phyloP scores from a whole-genome alignment of 768 basidiomycete genomes.

The Termitomyces sp. region DNA sequence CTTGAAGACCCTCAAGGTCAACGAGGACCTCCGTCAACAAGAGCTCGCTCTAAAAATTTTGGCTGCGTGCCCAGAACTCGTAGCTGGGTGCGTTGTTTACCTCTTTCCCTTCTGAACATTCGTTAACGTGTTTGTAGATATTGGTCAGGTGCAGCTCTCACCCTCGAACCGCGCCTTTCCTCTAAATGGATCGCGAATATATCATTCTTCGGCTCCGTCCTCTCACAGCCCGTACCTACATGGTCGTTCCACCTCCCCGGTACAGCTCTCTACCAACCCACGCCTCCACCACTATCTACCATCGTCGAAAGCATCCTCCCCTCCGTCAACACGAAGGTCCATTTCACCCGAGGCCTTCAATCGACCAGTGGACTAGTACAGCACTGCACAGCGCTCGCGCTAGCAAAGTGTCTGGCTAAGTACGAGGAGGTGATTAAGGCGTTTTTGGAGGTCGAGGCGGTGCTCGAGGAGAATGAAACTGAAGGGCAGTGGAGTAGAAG shows the following conservation, averaged over 20 bases:
- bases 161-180: constrained; percentile 83
- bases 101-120: constrained; percentile 1
- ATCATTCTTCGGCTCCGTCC: constrained; percentile 73
- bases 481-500: constrained; percentile 75
- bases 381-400: constrained; percentile 77
- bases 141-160: constrained; percentile 66
- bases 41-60: constrained; percentile 81
- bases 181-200: constrained; percentile 92
- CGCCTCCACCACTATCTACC: constrained; percentile 69
- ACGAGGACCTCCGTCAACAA: constrained; percentile 84
- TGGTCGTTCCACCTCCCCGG: constrained; percentile 57
- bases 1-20: constrained; percentile 75
- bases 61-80: constrained; percentile 82
- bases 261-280: constrained; percentile 54
- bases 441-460: constrained; percentile 47
- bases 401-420: constrained; percentile 77
- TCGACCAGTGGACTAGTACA: constrained; percentile 74
- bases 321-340: constrained; percentile 59
- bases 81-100: constrained; percentile 56
- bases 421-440: constrained; percentile 50
- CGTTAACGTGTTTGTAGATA: constrained; percentile 48
- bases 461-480: constrained; percentile 39
- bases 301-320: constrained; percentile 84
- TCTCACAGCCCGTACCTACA: constrained; percentile 73
- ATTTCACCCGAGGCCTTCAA: constrained; percentile 83